These are phyloP conservation scores for Orbilia blumenaviensis DNA, from an alignment of 2,329 filamentous ascomycete genomes.

Conservation along the genomic window DNA sequence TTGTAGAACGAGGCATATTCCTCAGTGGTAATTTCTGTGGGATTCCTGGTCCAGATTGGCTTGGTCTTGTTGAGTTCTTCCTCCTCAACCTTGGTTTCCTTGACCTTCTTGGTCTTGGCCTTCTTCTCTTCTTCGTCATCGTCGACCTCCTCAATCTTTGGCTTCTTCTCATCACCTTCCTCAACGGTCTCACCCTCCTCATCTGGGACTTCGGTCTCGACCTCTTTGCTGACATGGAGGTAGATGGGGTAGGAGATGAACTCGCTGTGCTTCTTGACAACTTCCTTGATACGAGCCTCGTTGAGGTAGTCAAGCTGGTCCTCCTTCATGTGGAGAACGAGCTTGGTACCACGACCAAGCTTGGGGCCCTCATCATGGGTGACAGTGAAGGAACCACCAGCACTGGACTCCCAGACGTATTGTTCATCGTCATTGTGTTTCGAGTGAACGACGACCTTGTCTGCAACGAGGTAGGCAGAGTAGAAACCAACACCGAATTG, in stretches of 20 bases:
- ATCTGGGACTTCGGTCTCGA: slow-evolving; percentile 96
- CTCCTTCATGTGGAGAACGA: slow-evolving; percentile 98
- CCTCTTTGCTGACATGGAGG: slow-evolving; percentile 99
- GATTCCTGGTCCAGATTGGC: slow-evolving; percentile 99
- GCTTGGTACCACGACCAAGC: slow-evolving; percentile 94
- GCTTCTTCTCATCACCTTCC: slow-evolving; percentile 89
- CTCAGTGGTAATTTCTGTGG: slow-evolving; percentile 90
- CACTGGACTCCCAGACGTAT: slow-evolving; percentile 98
- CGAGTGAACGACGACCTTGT: slow-evolving; percentile 92
- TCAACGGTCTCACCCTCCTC: slow-evolving; percentile 82
- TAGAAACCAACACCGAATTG: slow-evolving; percentile 99
- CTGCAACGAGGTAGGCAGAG: slow-evolving; percentile 98
- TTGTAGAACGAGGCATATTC: slow-evolving; percentile 99
- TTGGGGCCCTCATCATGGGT: slow-evolving; percentile 86
- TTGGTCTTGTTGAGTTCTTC: slow-evolving; percentile 99
- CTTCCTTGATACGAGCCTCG: slow-evolving; percentile 99
- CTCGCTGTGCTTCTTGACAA: slow-evolving; percentile 99
- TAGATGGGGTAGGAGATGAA: slow-evolving; percentile 99
- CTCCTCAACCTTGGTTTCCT: slow-evolving; percentile 98
- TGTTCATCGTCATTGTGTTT: slow-evolving; percentile 99
- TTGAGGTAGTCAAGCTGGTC: slow-evolving; percentile 98
- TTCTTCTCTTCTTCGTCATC: slow-evolving; percentile 85
- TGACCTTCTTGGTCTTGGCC: slow-evolving; percentile 99
- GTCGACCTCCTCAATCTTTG: slow-evolving; percentile 92
- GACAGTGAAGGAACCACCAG: slow-evolving; percentile 97